These are phyloP conservation scores for Panicum virgatum DNA, from an alignment of 202 grass and related monocot species.

Conservation along the genomic window DNA sequence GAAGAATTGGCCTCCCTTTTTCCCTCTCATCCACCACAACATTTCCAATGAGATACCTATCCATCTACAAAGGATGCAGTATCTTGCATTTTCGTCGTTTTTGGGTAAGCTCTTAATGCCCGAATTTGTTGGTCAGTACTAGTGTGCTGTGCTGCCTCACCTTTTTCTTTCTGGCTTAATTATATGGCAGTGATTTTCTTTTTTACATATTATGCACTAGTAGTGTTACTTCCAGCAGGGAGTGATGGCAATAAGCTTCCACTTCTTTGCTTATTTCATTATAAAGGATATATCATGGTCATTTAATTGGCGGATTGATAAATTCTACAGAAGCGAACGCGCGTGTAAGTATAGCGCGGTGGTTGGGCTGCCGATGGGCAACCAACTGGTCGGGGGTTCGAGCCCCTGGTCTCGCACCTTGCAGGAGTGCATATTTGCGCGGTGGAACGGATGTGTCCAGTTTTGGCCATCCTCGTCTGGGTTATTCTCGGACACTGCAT, in stretches of 20 bases:
- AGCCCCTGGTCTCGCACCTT: too few relatives aligned
- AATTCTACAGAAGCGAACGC: not conserved
- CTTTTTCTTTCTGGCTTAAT: not conserved
- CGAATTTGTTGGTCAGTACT: not conserved
- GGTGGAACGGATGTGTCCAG: too few relatives aligned
- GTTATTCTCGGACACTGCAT: too few relatives aligned
- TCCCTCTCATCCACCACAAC: constrained; percentile 76
- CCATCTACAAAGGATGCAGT: constrained; percentile 62
- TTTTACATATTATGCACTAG: not conserved
- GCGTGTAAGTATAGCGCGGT: too few relatives aligned
- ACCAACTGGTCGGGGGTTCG: too few relatives aligned
- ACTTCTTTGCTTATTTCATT: not conserved
- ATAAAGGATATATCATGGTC: not conserved
- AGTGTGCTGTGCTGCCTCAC: not conserved
- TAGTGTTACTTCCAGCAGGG: not conserved
- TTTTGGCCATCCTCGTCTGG: too few relatives aligned
- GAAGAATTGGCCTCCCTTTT: constrained; percentile 75
- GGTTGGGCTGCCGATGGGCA: too few relatives aligned
- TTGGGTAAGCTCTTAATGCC: constrained; percentile 47
- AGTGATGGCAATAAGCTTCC: not conserved
- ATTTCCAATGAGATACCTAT: constrained; percentile 81
- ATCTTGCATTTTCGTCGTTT: constrained; percentile 72
- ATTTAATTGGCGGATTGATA: not conserved
- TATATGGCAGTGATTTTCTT: not conserved
- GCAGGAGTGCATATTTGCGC: too few relatives aligned